phyloP scores from a whole-genome alignment of 176 grass and related monocot genomes.

The Cenchrus americanus region DNA sequence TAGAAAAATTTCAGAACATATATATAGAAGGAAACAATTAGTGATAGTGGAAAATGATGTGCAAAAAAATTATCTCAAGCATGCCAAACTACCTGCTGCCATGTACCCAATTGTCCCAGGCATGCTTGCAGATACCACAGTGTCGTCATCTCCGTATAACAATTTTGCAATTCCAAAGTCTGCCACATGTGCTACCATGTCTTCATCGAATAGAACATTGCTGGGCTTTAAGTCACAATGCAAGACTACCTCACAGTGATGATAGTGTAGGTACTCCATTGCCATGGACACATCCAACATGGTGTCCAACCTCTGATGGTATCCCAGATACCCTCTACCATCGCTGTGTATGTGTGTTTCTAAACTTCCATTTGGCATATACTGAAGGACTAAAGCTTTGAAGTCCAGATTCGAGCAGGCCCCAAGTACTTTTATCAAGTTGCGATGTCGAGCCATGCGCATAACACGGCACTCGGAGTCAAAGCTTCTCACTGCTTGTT shows the following conservation, averaged over 20 bases:
- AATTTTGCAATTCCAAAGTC: conserved; percentile 12
- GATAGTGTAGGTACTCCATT: not conserved
- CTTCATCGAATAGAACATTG: not conserved
- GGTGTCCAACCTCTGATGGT: not conserved
- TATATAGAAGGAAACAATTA: not conserved
- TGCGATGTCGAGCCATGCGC: not conserved
- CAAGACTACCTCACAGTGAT: not conserved
- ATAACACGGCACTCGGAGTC: not conserved
- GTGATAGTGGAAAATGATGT: not conserved
- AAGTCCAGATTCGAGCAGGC: conserved; percentile 5
- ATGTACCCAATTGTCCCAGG: conserved; percentile 1
- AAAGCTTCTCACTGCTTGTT: not conserved
- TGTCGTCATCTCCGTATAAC: not conserved
- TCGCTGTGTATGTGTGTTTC: not conserved
- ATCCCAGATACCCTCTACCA: not conserved
- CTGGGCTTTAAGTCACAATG: conserved; percentile 23
- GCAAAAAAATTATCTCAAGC: not conserved
- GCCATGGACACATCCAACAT: not conserved
- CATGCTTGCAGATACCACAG: not conserved
- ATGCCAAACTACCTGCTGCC: not conserved
- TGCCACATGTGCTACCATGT: too few species aligned
- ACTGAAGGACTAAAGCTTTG: conserved; percentile 2
- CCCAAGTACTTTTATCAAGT: conserved; percentile 10
- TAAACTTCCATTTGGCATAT: not conserved
- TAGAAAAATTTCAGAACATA: not conserved